These are phyloP conservation scores for Sugiyamaella boreocaroliniensis DNA, from an alignment of 805 yeast genomes.

Conservation along the genomic window DNA sequence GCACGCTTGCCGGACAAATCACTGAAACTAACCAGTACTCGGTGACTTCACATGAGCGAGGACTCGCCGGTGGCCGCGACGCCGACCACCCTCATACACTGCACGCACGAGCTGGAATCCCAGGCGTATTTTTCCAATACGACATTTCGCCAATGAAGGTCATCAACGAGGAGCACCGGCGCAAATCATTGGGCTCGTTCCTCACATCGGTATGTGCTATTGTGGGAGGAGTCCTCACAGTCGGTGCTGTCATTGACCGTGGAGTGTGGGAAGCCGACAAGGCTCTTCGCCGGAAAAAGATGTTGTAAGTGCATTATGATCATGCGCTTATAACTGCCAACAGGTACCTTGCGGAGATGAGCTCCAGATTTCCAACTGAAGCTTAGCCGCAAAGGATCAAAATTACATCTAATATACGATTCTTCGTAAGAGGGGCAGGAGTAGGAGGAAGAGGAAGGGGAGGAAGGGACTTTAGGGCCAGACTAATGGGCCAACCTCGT, in stretches of 20 bases:
- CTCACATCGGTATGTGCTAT: slow-evolving; percentile 77
- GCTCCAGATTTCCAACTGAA: too few relatives aligned
- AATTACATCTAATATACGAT: too few relatives aligned
- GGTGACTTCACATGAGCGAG: slow-evolving; percentile 81
- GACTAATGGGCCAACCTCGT: neutral
- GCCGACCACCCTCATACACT: slow-evolving; percentile 80
- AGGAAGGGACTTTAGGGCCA: too few relatives aligned
- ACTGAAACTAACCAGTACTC: slow-evolving; percentile 86
- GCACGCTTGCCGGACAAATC: slow-evolving; percentile 46
- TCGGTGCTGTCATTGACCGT: slow-evolving; percentile 82
- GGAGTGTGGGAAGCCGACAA: slow-evolving; percentile 85
- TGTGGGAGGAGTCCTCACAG: slow-evolving; percentile 88
- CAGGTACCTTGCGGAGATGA: too few relatives aligned
- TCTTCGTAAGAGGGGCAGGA: too few relatives aligned
- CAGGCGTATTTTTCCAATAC: slow-evolving; percentile 80
- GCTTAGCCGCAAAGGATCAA: too few relatives aligned
- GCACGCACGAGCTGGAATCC: slow-evolving; percentile 74
- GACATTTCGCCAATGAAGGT: slow-evolving; percentile 92
- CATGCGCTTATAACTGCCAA: too few relatives aligned
- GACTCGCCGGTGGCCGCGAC: slow-evolving; percentile 79
- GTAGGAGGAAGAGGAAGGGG: too few relatives aligned
- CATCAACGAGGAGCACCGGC: slow-evolving; percentile 65
- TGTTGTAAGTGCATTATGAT: too few relatives aligned
- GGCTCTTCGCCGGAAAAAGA: slow-evolving; percentile 63
- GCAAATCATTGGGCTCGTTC: slow-evolving; percentile 77